Base-by-base conservation (phyloP, 495 filamentous ascomycete species). In the Pyrenopolyporus hunteri region DNA sequence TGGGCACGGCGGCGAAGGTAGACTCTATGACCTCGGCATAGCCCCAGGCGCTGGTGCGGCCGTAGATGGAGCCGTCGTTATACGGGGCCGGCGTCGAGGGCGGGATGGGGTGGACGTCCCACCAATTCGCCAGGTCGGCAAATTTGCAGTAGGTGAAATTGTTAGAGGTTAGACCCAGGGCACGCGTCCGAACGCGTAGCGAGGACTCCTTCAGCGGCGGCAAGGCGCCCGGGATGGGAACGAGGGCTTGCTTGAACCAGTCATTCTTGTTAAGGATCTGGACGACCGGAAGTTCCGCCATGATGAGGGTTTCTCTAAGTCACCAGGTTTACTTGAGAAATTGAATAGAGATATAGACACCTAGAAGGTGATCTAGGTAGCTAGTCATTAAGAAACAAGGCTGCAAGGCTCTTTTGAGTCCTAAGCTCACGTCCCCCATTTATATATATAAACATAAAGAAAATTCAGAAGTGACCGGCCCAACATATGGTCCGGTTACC, bases 31-130 rank as follows among this genome's bases (percentile, higher is more conserved):
- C 77, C 7, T 73, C 70, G 6, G 74, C 80, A 63, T 78, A 84
- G 0, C 85, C 84, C 83, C 85, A 87, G 11, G 76, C 79, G 20
- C 79, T 78, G 20, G 81, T 78, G 39, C 83, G 80, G 17, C 80
- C 82, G 70, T 82, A 86, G 1, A 66, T 57, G 8, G 69, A 32
- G 4, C 55, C 23, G 63, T 85, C 78, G 59, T 81, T 78, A 69
- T 80, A 85, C 7, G 82, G 78, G 0, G 73, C 73, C n/a, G 84
- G 83, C 1, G 76, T 74, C 6, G 68, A 55, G 0, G 64, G 45
- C n/a, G 70, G 66, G 2, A 71, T 56, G 1, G 63, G 66, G 66
- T 76, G 74, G 33, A 74, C 66, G 52, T 71, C 66, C 74, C 75
- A 85, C 84, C 82, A 87, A 16, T 65, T 67, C 0, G 83, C 42